phyloP scores from a whole-genome alignment of 192 early-diverging fungal species.

The Dissophora globulifera region DNA sequence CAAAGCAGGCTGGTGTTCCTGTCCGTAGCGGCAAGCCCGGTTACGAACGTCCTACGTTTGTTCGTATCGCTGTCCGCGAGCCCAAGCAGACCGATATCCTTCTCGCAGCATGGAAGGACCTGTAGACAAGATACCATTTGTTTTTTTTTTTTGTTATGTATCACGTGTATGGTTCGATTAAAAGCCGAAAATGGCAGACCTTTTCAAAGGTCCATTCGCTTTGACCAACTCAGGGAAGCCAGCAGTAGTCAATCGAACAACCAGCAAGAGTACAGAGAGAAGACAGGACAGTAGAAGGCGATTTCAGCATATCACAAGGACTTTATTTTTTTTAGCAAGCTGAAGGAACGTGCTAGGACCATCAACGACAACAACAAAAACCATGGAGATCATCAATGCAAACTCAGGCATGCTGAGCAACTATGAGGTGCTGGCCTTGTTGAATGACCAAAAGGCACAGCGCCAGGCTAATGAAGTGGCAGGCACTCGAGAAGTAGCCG shows the following conservation, averaged over 20 bases:
- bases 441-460: slow-evolving; percentile 64
- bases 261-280: too few species aligned
- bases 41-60: slow-evolving; percentile 77
- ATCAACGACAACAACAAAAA: not conserved
- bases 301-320: too few species aligned
- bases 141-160: not conserved
- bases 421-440: slow-evolving; percentile 72
- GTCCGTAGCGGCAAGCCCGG: slow-evolving; percentile 82
- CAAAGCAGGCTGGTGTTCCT: slow-evolving; percentile 85
- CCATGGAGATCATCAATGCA: slow-evolving; percentile 72
- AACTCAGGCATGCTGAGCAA: slow-evolving; percentile 72
- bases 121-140: slow-evolving; percentile 14
- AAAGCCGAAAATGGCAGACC: too few species aligned
- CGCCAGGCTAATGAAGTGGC: slow-evolving; percentile 53
- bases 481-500: slow-evolving; percentile 59
- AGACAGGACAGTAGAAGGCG: too few species aligned
- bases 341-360: too few species aligned
- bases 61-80: slow-evolving; percentile 83
- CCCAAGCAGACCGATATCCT: slow-evolving; percentile 75
- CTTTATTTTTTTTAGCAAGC: too few species aligned
- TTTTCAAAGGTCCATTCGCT: too few species aligned
- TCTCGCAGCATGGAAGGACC: slow-evolving; percentile 73
- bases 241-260: too few species aligned
- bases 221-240: too few species aligned
- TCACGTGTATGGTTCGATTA: too few species aligned